Conservation (phyloP, 2,329 filamentous ascomycete genomes). For the Pseudogymnoascus sp. region DNA sequence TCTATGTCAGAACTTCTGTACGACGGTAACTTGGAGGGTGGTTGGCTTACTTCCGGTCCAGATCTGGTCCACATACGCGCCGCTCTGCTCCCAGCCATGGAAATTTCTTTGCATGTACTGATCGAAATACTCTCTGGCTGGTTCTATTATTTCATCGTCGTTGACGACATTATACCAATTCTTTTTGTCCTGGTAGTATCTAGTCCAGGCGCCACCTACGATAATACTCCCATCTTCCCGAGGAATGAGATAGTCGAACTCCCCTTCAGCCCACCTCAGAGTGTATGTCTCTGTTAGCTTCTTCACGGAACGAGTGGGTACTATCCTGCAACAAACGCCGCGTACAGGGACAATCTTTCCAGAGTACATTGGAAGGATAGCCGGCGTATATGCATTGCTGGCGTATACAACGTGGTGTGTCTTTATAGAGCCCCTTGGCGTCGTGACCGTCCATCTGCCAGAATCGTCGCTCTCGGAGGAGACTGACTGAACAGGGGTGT, state of each 20-base stretch:
- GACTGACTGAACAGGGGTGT: no score
- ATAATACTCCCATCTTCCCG: constrained; percentile 27
- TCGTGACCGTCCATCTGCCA: no score
- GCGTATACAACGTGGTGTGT: constrained; percentile 52
- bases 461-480: no score
- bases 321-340: constrained; percentile 34
- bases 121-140: constrained; percentile 37
- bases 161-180: constrained; percentile 40
- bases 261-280: constrained; percentile 11
- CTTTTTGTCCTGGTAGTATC: constrained; percentile 24
- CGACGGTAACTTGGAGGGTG: background rate
- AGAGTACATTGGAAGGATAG: constrained; percentile 49
- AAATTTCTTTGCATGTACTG: constrained; percentile 42
- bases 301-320: constrained; percentile 18
- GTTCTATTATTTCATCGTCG: constrained; percentile 38
- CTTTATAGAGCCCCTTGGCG: constrained; percentile 44
- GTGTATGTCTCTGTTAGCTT: constrained; percentile 19
- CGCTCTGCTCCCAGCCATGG: constrained; percentile 39
- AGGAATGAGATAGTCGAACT: constrained; percentile 24
- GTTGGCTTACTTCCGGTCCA: constrained; percentile 18
- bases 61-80: constrained; percentile 28
- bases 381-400: constrained; percentile 60
- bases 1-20: background rate
- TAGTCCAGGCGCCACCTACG: constrained; percentile 34
- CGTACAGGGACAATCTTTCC: constrained; percentile 55